Evolutionary conservation across 2,329 filamentous ascomycete species (phyloP).

Genomic region (Sclerotiophoma versabilis): DNA sequence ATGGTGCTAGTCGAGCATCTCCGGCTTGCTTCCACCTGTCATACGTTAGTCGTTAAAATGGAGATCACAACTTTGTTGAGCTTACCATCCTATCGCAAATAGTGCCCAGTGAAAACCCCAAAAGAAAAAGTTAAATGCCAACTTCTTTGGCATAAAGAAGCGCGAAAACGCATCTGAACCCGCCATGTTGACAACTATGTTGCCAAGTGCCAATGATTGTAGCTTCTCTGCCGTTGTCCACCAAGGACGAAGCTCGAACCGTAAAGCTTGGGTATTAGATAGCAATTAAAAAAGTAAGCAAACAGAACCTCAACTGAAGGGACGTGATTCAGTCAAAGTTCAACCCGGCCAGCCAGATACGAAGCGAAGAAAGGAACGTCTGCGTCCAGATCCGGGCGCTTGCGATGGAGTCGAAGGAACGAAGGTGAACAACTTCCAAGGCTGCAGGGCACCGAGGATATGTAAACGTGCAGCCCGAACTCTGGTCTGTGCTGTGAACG

Average conservation of each 20-base stretch:
- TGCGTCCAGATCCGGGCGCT: slow-evolving; percentile 42
- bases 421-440: slow-evolving; percentile 44
- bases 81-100: slow-evolving; percentile 88
- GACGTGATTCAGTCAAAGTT: slow-evolving; percentile 46
- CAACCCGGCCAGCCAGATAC: slow-evolving; percentile 53
- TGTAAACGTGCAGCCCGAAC: slow-evolving; percentile 42
- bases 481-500: slow-evolving; percentile 29
- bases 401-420: slow-evolving; percentile 31
- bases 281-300: slow-evolving; percentile 41
- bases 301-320: slow-evolving; percentile 42
- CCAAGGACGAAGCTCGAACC: not conserved
- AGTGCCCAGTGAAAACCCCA: slow-evolving; percentile 79
- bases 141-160: slow-evolving; percentile 69
- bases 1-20: slow-evolving; percentile 72
- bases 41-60: slow-evolving; percentile 7
- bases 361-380: slow-evolving; percentile 51
- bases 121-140: slow-evolving; percentile 82
- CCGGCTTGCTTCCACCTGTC: slow-evolving; percentile 79
- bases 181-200: slow-evolving; percentile 22
- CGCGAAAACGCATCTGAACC: slow-evolving; percentile 21
- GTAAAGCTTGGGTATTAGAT: slow-evolving; percentile 36
- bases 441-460: slow-evolving; percentile 44
- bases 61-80: not conserved
- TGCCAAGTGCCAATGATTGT: not conserved
- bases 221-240: not conserved